Base-by-base conservation (phyloP, 2,329 filamentous ascomycete genomes). In the Pseudogymnoascus sp. region DNA sequence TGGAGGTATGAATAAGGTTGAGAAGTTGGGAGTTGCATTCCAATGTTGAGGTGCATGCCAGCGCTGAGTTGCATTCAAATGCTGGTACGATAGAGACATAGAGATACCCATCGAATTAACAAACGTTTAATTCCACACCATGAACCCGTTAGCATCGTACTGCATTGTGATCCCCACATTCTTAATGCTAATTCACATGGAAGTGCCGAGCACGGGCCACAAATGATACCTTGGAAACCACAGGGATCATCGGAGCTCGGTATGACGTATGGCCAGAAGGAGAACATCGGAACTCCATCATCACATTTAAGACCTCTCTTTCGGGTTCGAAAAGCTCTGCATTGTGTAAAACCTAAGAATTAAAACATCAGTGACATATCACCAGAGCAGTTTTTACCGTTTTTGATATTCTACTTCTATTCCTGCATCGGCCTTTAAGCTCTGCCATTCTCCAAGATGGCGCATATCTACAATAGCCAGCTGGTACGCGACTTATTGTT, bases 1-100 rank as follows among this genome's bases (percentile, higher is more conserved):
- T 4, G 87, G 88, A n/a, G 93, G 94, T 2, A 82, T 83, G 59
- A 96, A 88, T 70, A 83, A 89, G 67, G 91, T 95, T 14, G 88
- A 89, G 74, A 94, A 87, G 72, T 76, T 81, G 3, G 88, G 89
- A 0, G 85, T 95, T 16, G 87, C 87, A 0, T 96, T 96, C 73
- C 90, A 95, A 71, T 93, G 90, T 71, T 94, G 71, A 25, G 22
- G 4, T 25, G 22, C 22, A 25, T 25, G 22, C 22, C 22, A 25
- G 22, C 4, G 20, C 20, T 22, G 89, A 0, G 85, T 95, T 16
- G 87, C 87, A 0, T 96, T 96, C 73, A 90, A 95, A 71, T 93
- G 90, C 71, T 94, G 71, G 77, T 41, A 61, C 12, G 34, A 61
- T 61, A 39, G 34, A 35, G 2, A 37, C 38, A 16, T 58, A 58